Evolutionary conservation across 108 stramenopile species (phyloP), one percentile per base, ranked within the genome.

Genomic region (Nannochloropsis gaditana): DNA sequence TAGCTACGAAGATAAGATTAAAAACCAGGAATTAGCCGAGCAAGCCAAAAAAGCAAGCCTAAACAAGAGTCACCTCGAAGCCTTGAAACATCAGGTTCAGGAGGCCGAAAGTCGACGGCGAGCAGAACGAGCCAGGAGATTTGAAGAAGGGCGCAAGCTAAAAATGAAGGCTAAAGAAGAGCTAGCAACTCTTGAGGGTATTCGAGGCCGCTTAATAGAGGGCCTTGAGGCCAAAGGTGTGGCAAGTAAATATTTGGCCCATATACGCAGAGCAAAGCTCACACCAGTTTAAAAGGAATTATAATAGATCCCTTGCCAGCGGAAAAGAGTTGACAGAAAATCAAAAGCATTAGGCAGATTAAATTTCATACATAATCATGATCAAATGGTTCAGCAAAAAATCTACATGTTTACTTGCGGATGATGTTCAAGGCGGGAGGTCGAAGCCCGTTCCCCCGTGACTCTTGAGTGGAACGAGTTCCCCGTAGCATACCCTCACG

Each of bases 41-140:
- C 59, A 73, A 73, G 59, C 59, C 19, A 15, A 73, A 15, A 73
- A 73, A n/a, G n/a, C 59, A 73, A 4, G 59, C 2, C n/a, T 73
- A n/a, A 73, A 73, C 8, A 73, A 73, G 6, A n/a, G 19, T 73
- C 4, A 73, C 8, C 3, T 73, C 19, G n/a, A 6, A n/a, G 4
- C 15, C n/a, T 73, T 73, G 59, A 73, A 73, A n/a, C 59, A 73
- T 4, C 59, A 73, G n/a, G 59, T 73, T n/a, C 59, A 73, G n/a
- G 59, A 73, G 59, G 59, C 59, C 59, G 59, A 73, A n/a, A n/a
- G 19, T 4, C 59, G 59, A 15, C 59, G 59, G n/a, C 59, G 59
- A 8, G 59, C 59, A 73, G 15, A 15, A 15, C 59, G 59, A 15
- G 6, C 59, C 15, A 73, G n/a, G 4, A 73, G n/a, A n/a, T 73